These are phyloP conservation scores for Nicotiana undulata DNA, from an alignment of 257 asterid genomes.

Conservation along the genomic window DNA sequence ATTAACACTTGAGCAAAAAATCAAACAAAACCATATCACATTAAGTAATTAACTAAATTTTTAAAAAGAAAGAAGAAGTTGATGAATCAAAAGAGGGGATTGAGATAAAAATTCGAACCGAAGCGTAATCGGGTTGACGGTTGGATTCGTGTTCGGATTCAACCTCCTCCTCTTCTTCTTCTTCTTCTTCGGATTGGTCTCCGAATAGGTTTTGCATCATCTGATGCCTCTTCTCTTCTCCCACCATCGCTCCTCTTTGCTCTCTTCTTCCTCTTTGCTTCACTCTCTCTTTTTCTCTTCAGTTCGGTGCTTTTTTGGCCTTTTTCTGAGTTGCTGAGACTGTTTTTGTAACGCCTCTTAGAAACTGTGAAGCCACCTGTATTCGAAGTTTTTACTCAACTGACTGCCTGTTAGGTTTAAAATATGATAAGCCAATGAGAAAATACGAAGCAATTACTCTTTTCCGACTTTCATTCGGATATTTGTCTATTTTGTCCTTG, in stretches of 20 bases:
- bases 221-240: conserved; percentile 96
- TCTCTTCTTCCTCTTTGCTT: background rate
- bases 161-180: conserved; percentile 79
- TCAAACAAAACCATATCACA: background rate
- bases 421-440: background rate
- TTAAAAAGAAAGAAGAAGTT: background rate
- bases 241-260: conserved; percentile 47
- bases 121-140: conserved; percentile 74
- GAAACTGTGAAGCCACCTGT: background rate
- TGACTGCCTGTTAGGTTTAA: background rate
- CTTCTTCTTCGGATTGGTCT: conserved; percentile 94
- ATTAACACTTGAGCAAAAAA: background rate
- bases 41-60: background rate
- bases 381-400: background rate
- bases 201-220: conserved; percentile 99
- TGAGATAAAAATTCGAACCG: conserved; percentile 33
- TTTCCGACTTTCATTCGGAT: no score
- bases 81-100: background rate
- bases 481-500: background rate
- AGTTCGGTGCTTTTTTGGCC: background rate
- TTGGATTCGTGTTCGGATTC: conserved; percentile 96
- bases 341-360: conserved; percentile 6
- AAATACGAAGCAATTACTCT: background rate
- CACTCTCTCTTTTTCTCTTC: background rate
- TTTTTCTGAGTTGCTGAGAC: background rate